Evolutionary conservation across 2,329 filamentous ascomycete species (phyloP).

Genomic region (Colletotrichum higginsianum): DNA sequence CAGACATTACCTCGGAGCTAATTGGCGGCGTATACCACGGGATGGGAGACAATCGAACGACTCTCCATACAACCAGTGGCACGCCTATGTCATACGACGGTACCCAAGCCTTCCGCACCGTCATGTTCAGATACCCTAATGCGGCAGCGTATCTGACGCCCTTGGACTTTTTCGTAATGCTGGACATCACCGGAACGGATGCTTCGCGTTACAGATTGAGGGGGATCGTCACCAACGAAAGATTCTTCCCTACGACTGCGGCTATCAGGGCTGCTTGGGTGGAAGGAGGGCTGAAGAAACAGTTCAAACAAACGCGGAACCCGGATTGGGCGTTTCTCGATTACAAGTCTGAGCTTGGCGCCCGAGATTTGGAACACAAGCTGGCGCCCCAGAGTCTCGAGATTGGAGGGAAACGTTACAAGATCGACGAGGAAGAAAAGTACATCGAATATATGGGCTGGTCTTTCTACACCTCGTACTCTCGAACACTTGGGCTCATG

Average conservation of each 20-base stretch:
- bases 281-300: conserved; percentile 53
- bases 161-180: conserved; percentile 60
- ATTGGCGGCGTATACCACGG: conserved; percentile 55
- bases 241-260: conserved; percentile 53
- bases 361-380: conserved; percentile 52
- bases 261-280: conserved; percentile 55
- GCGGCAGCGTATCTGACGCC: conserved; percentile 57
- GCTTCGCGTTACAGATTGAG: conserved; percentile 57
- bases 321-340: conserved; percentile 54
- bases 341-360: conserved; percentile 49
- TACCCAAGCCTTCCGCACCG: conserved; percentile 54
- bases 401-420: conserved; percentile 57
- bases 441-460: conserved; percentile 69
- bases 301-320: conserved; percentile 53
- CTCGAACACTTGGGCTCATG: conserved; percentile 60
- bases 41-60: conserved; percentile 48
- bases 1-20: conserved; percentile 60
- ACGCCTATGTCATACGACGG: conserved; percentile 59
- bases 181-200: conserved; percentile 61
- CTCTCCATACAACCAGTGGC: conserved; percentile 51
- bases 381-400: conserved; percentile 55
- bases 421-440: conserved; percentile 59
- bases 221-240: conserved; percentile 58
- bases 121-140: conserved; percentile 60
- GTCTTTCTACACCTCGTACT: conserved; percentile 64